Conservation (phyloP, 352 stramenopile species). For the Globisporangium irregulare region DNA sequence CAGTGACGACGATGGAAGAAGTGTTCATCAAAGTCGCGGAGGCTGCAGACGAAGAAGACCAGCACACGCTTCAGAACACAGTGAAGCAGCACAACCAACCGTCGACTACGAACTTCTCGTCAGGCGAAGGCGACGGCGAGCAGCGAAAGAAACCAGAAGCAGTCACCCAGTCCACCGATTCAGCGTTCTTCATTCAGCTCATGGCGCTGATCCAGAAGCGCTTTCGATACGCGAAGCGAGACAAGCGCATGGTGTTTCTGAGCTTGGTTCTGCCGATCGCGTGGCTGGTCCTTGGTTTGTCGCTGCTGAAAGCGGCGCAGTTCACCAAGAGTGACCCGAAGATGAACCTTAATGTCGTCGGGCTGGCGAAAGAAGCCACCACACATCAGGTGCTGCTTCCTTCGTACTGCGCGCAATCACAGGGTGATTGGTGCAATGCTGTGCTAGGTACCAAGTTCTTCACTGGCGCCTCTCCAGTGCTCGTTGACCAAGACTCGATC, state of each 20-base stretch:
- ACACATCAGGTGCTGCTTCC: constrained; percentile 13
- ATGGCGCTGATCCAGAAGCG: constrained; percentile 82
- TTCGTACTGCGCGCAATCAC: constrained; percentile 11
- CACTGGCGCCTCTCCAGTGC: constrained; percentile 6
- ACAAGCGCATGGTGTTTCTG: constrained; percentile 83
- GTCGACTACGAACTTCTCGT: constrained; percentile 20
- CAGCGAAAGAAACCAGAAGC: constrained; percentile 15
- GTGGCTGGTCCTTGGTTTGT: constrained; percentile 71
- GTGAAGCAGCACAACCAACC: constrained; percentile 11
- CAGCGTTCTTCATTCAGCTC: constrained; percentile 79
- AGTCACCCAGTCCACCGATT: neutral
- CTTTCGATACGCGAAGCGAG: constrained; percentile 81
- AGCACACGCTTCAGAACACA: constrained; percentile 40
- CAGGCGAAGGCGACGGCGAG: constrained; percentile 22
- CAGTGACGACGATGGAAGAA: constrained; percentile 90
- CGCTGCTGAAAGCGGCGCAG: constrained; percentile 32
- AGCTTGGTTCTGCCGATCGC: constrained; percentile 62
- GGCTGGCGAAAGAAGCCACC: constrained; percentile 9
- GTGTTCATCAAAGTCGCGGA: constrained; percentile 90
- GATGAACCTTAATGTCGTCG: constrained; percentile 11
- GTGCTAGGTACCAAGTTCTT: constrained; percentile 6
- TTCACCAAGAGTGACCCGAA: constrained; percentile 32
- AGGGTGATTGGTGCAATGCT: constrained; percentile 13
- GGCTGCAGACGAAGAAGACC: constrained; percentile 37
- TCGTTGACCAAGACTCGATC: constrained; percentile 4